phyloP scores from a whole-genome alignment of 345 rosid genomes.

The Eucalyptus marginata region DNA sequence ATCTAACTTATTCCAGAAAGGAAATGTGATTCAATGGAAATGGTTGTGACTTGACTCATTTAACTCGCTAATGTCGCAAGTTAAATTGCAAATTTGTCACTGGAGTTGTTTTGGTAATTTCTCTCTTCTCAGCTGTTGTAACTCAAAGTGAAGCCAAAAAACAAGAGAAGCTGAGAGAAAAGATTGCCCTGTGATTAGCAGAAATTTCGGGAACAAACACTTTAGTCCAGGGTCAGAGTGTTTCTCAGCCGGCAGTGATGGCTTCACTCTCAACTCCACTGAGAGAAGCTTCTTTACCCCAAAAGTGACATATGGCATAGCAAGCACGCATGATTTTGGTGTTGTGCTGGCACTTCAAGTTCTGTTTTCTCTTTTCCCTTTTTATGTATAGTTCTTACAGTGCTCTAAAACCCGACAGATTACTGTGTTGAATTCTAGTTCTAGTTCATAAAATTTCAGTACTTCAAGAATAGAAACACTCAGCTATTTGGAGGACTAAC shows the following conservation, averaged over 20 bases:
- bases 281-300: not conserved
- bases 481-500: not conserved
- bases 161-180: not conserved
- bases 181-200: not conserved
- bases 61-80: not conserved
- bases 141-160: not conserved
- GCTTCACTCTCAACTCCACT: not conserved
- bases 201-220: not conserved
- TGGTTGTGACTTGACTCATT: not conserved
- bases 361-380: not conserved
- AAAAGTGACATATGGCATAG: not conserved
- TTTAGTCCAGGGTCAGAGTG: not conserved
- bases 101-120: not conserved
- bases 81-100: not conserved
- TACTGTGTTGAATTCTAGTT: not conserved
- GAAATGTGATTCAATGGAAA: not conserved
- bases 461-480: not conserved
- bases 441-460: not conserved
- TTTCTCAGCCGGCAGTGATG: not conserved
- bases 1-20: not conserved
- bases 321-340: not conserved
- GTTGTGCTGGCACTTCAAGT: not conserved
- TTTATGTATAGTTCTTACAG: not conserved
- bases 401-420: not conserved
- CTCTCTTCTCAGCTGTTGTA: not conserved